Conservation (phyloP, 768 basidiomycete species). For the Amanita inopinata region DNA sequence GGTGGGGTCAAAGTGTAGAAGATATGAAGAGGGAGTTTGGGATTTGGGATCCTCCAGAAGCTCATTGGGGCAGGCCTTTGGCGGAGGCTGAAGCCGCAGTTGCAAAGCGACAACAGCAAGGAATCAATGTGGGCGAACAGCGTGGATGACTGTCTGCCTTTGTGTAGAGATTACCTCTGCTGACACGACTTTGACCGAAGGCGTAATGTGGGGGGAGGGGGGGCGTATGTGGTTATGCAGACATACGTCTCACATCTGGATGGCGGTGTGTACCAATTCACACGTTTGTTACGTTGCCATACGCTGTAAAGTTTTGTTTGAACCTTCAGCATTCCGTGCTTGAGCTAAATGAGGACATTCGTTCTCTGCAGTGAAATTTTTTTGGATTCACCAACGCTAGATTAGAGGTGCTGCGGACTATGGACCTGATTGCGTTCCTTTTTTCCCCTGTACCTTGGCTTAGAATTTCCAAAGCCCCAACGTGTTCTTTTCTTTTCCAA, state of each 20-base stretch:
- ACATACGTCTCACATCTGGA: no score
- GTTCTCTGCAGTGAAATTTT: neutral
- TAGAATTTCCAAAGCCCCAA: no score
- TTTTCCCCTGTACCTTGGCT: neutral
- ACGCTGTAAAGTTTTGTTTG: neutral
- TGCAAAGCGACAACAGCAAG: conserved; percentile 19
- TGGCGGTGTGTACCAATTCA: no score
- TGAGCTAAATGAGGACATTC: no score
- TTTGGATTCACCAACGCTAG: no score
- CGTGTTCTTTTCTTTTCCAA: no score
- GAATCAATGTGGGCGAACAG: neutral
- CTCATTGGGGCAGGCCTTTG: conserved; percentile 58
- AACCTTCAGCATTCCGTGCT: neutral
- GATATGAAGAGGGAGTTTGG: conserved; percentile 83
- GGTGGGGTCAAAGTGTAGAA: conserved; percentile 78
- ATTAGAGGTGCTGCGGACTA: no score
- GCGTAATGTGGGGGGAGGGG: no score
- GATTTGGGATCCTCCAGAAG: conserved; percentile 73
- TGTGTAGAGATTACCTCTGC: no score
- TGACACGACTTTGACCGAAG: no score
- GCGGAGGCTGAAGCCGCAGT: conserved; percentile 50
- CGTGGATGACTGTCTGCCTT: no score
- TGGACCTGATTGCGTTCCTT: neutral
- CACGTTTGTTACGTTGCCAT: neutral
- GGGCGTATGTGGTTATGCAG: no score